Conservation (phyloP, 139 green algal species). For the Ulvella scutata region DNA sequence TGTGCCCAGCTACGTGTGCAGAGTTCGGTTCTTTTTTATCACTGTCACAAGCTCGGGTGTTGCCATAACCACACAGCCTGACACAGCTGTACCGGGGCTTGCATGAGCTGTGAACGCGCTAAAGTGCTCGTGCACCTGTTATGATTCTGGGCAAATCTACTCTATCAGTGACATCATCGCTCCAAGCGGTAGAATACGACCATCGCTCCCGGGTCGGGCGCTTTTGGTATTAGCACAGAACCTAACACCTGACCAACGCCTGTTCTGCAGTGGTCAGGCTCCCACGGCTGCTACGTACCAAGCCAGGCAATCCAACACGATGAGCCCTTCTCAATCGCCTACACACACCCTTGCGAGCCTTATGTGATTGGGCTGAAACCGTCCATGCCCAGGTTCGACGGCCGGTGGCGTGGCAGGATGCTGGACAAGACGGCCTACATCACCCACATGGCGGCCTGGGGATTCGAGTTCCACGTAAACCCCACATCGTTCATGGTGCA, state of each 20-base stretch:
- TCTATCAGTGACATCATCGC: neutral
- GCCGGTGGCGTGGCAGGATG: neutral
- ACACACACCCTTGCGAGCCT: neutral
- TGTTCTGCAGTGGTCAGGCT: neutral
- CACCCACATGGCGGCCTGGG: neutral
- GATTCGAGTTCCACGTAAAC: neutral
- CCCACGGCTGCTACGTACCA: neutral
- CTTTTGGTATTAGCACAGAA: neutral
- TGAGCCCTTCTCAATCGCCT: neutral
- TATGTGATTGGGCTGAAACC: neutral
- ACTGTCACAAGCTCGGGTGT: too few relatives aligned
- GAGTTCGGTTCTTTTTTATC: too few relatives aligned
- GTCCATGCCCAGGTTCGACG: conserved; percentile 4
- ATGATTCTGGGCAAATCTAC: neutral
- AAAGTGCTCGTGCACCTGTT: neutral
- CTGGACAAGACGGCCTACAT: neutral
- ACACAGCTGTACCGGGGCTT: too few relatives aligned
- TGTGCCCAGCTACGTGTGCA: too few relatives aligned
- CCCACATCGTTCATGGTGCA: neutral
- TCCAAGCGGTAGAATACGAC: neutral
- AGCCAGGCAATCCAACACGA: neutral
- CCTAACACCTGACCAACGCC: too few relatives aligned
- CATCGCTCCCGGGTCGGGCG: too few relatives aligned
- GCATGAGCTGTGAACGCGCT: neutral
- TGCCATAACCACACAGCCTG: too few relatives aligned